Evolutionary conservation across 176 grass and related monocot species (phyloP), one percentile per base, ranked within the genome.

Genomic region (Oryza longistaminata): DNA sequence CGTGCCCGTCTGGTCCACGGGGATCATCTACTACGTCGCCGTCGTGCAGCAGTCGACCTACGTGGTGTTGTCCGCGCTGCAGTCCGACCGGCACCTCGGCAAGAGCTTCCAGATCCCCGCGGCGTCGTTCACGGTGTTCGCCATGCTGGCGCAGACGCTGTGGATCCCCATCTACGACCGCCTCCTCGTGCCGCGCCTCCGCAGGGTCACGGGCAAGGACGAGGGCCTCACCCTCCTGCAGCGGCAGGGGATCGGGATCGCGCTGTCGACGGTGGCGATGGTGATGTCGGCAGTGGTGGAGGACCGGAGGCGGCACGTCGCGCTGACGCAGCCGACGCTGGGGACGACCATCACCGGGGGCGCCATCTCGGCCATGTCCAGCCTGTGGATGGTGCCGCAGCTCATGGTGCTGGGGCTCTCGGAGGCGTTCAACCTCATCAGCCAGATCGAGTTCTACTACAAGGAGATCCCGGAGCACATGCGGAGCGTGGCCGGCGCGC

Each of bases 361-460:
- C 17, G 93, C 74, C 2, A 91, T 99, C 50, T 92, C 93, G 6
- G 72, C 97, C 74, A 94, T 99, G 92, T 89, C 88, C 31, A 88
- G 92, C 88, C 71, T 96, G 29, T 99, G 97, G 97, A 90, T 99
- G 90, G 90, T 94, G 60, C 92, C 97, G 70, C 97, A 96, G 84
- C 93, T 99, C 40, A 73, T 94, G 88, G 82, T 96, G 73, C 80
- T 99, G n/a, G 97, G 97, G 0, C 43, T 99, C 17, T 89, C 97
- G 0, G 97, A 99, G 88, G 97, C 92, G 0, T 96, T 99, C 77
- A 99, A 99, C 90, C 85, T 96, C 86, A 93, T 99, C 77, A 96
- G 97, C 88, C 97, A 99, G 80, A 93, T 99, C 39, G 97, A 99
- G 91, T 99, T 99, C 87, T 94, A 96, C 86, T 99, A 99, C 92